A percentile compares a stretch with the other conserved stretches of the same genome.
These are phyloP conservation scores for Debaryomyces tyrocola DNA, from an alignment of 805 yeast species.

Conservation along the genomic window DNA sequence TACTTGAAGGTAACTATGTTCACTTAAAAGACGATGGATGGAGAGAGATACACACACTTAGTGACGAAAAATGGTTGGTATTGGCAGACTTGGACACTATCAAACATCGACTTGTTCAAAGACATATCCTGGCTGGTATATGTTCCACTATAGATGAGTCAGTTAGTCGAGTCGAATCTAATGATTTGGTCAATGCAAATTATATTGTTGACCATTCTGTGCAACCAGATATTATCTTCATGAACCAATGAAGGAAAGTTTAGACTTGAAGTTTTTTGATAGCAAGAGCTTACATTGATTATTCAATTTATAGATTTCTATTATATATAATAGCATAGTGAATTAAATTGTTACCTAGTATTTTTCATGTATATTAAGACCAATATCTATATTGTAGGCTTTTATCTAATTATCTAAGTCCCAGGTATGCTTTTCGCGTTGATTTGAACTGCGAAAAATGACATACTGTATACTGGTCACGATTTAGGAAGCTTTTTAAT, in stretches of 20 bases:
- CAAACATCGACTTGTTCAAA: conserved; percentile 55
- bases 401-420: too few species aligned
- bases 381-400: too few species aligned
- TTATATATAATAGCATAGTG: too few species aligned
- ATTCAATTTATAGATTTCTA: too few species aligned
- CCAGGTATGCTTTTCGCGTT: too few species aligned
- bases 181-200: conserved; percentile 63
- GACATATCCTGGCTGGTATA: conserved; percentile 59
- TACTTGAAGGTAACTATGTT: conserved; percentile 73
- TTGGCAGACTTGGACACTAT: conserved; percentile 43
- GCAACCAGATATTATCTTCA: conserved; percentile 1
- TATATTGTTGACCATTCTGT: conserved; percentile 15
- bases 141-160: conserved; percentile 48
- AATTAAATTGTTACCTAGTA: too few species aligned
- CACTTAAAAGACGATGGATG: conserved; percentile 58
- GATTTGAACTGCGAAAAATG: too few species aligned
- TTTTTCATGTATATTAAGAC: too few species aligned
- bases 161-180: conserved; percentile 41
- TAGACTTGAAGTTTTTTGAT: too few species aligned
- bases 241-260: not conserved
- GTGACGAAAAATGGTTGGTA: conserved; percentile 48
- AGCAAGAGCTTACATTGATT: too few species aligned
- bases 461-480: too few species aligned
- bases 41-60: conserved; percentile 40
- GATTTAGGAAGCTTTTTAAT: too few species aligned